Evolutionary conservation across 257 asterid genomes (phyloP).

Genomic region (Solanum dulcamara): DNA sequence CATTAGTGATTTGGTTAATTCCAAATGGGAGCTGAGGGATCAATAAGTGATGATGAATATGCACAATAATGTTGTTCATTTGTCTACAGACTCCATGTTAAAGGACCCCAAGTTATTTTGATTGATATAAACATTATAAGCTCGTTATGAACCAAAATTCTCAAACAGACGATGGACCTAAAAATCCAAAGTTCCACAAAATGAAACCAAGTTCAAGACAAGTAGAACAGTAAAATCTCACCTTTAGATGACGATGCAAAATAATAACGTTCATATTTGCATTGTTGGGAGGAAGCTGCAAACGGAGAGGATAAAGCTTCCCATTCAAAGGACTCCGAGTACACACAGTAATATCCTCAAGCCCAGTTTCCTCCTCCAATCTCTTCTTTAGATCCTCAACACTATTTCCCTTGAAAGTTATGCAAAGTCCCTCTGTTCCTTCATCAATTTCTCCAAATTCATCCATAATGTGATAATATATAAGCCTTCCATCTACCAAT

Average conservation of each 20-base stretch:
- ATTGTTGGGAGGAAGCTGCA: conserved; percentile 92
- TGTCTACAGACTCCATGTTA: neutral
- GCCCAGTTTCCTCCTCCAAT: conserved; percentile 55
- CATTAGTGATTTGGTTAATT: neutral
- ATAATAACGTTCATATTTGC: conserved; percentile 58
- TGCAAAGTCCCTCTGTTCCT: conserved; percentile 47
- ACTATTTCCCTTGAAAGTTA: conserved; percentile 55
- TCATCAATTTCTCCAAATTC: conserved; percentile 64
- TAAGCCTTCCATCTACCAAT: conserved; percentile 52
- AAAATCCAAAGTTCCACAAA: neutral
- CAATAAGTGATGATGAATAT: neutral
- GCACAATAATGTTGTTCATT: no score
- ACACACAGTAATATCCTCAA: conserved; percentile 58
- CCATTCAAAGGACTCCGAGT: conserved; percentile 67
- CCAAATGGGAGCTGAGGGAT: neutral
- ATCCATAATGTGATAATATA: conserved; percentile 45
- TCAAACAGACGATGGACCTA: neutral
- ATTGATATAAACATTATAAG: neutral
- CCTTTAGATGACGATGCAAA: conserved; percentile 56
- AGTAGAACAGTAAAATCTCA: neutral
- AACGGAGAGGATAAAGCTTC: conserved; percentile 80
- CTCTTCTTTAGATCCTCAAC: conserved; percentile 43
- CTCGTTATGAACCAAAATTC: neutral
- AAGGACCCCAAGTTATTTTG: neutral
- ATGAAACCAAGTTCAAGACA: neutral